A percentile compares a stretch with the other conserved stretches of the same genome.
Evolutionary conservation across 2,329 filamentous ascomycete genomes (phyloP).

Genomic region (Hypoxylon sp.): DNA sequence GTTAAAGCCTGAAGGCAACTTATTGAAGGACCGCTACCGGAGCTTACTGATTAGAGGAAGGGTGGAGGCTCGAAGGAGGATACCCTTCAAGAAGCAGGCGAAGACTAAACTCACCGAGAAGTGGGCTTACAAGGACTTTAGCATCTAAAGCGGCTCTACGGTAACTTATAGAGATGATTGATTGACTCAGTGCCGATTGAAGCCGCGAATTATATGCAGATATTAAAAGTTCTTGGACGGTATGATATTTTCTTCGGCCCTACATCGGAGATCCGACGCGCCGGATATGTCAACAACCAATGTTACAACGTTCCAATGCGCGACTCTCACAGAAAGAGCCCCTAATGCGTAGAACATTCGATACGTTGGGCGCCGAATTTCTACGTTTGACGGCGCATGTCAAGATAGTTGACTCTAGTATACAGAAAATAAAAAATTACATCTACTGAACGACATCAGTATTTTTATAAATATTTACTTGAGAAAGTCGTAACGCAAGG

Average conservation of each 20-base stretch:
- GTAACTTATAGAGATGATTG: not conserved
- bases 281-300: slow-evolving; percentile 6
- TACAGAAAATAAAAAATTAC: not conserved
- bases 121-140: slow-evolving; percentile 98
- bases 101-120: slow-evolving; percentile 91
- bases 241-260: slow-evolving; percentile 24
- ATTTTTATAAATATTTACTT: not conserved
- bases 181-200: slow-evolving; percentile 5
- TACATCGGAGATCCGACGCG: slow-evolving; percentile 26
- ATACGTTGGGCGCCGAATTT: slow-evolving; percentile 1
- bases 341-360: slow-evolving; percentile 32
- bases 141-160: slow-evolving; percentile 57
- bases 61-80: slow-evolving; percentile 84
- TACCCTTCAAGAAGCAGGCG: slow-evolving; percentile 85
- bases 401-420: not conserved
- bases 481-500: slow-evolving; percentile 9
- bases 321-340: slow-evolving; percentile 22
- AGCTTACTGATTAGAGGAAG: slow-evolving; percentile 91
- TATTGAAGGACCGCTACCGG: slow-evolving; percentile 91
- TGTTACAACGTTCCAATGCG: slow-evolving; percentile 26
- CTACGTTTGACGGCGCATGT: not conserved
- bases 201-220: not conserved
- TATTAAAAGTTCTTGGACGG: slow-evolving; percentile 8
- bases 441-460: not conserved
- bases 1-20: slow-evolving; percentile 94